A percentile compares a stretch with the other conserved stretches of the same genome.
phyloP scores from a whole-genome alignment of 2,329 filamentous ascomycete species.

The Nemania sp. region DNA sequence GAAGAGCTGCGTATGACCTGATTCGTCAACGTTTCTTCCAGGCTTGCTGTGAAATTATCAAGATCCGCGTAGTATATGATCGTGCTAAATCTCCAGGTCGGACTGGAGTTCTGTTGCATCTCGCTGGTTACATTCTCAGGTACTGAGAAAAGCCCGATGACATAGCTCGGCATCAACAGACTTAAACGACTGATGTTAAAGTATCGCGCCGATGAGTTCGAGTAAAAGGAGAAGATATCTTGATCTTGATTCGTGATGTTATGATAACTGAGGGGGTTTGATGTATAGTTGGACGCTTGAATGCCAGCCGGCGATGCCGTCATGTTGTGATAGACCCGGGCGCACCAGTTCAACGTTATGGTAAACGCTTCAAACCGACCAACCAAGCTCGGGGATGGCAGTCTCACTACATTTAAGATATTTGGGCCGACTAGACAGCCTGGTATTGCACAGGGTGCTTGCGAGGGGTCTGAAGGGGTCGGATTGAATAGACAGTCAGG shows the following conservation, averaged over 20 bases:
- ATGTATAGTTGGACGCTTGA: background rate
- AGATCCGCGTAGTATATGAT: background rate
- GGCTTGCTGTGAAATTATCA: background rate
- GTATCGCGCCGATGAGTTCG: background rate
- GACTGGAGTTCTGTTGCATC: no score
- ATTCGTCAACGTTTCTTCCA: background rate
- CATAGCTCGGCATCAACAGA: background rate
- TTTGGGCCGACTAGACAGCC: background rate
- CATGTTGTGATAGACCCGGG: background rate
- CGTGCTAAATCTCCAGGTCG: background rate
- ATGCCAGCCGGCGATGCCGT: background rate
- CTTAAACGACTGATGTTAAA: background rate
- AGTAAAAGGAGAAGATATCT: background rate
- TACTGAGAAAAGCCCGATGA: background rate
- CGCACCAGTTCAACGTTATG: background rate
- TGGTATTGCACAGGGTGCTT: background rate
- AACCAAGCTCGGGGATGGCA: no score
- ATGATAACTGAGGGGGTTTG: background rate
- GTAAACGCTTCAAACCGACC: background rate
- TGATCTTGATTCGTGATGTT: background rate
- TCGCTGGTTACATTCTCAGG: background rate
- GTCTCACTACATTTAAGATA: background rate
- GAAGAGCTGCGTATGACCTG: slow-evolving; percentile 23
- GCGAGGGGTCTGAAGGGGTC: no score
- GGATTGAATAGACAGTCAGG: no score